These are phyloP conservation scores for Pseudocercospora musae DNA, from an alignment of 2,329 filamentous ascomycete genomes.

Conservation along the genomic window DNA sequence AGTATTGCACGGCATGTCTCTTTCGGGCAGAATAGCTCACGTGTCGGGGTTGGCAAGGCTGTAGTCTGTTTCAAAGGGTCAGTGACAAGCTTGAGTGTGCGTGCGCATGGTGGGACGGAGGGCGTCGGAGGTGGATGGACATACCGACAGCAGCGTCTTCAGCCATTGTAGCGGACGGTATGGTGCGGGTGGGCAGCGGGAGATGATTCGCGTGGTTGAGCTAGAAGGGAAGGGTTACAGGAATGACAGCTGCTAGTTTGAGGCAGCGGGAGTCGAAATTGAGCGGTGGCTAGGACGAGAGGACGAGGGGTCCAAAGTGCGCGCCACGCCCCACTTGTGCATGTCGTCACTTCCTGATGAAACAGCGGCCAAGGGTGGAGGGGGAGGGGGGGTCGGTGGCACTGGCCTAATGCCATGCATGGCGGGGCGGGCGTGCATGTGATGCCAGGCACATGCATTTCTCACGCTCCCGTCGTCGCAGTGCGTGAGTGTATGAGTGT, in stretches of 20 bases:
- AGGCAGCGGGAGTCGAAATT: neutral
- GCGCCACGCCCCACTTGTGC: neutral
- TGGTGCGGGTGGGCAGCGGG: conserved; percentile 1
- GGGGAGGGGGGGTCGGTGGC: too few relatives aligned
- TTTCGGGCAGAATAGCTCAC: conserved; percentile 25
- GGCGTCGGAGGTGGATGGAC: conserved; percentile 4
- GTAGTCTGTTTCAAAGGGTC: conserved; percentile 32
- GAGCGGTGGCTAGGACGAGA: neutral
- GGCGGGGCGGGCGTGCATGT: too few relatives aligned
- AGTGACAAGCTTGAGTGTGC: conserved; percentile 5
- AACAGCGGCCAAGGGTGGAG: too few relatives aligned
- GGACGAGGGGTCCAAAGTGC: neutral
- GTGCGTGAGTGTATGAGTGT: neutral
- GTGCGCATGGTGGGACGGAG: neutral
- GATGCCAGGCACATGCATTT: too few relatives aligned
- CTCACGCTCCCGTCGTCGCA: neutral
- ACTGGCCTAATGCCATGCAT: too few relatives aligned
- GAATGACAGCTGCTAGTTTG: neutral
- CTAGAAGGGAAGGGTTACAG: neutral
- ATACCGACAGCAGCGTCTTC: conserved; percentile 29
- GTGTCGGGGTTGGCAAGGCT: conserved; percentile 39
- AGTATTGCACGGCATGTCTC: conserved; percentile 58
- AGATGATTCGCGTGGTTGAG: neutral
- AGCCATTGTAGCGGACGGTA: conserved; percentile 24
- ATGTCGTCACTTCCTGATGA: neutral